phyloP scores from a whole-genome alignment of 2,329 filamentous ascomycete species.

The Nemania abortiva region DNA sequence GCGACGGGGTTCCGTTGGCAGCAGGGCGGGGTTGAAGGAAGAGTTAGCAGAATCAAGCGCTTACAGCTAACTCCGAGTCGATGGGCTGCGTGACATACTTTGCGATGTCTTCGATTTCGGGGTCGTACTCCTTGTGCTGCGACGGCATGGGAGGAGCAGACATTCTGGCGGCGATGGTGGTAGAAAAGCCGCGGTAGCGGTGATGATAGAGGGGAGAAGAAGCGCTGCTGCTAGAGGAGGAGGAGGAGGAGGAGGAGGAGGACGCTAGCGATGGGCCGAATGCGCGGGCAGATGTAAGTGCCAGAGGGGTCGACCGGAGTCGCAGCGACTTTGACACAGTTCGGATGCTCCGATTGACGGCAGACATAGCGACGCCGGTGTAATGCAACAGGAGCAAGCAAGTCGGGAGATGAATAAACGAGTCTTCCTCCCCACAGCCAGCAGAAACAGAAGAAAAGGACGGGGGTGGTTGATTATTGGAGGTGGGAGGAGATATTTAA shows the following conservation, averaged over 20 bases:
- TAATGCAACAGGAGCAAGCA: not conserved
- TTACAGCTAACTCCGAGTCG: constrained; percentile 90
- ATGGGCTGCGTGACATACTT: constrained; percentile 92
- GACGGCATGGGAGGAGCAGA: constrained; percentile 65
- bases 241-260: constrained; percentile 45
- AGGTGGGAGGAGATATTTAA: not conserved
- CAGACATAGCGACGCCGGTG: constrained; percentile 59
- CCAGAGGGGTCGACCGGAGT: constrained; percentile 55
- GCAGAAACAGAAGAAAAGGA: constrained; percentile 7
- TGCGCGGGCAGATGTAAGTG: constrained; percentile 49
- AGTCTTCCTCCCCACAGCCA: not conserved
- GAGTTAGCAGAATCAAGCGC: constrained; percentile 53
- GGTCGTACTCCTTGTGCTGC: constrained; percentile 77
- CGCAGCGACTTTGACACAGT: constrained; percentile 67
- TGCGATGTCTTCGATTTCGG: constrained; percentile 95
- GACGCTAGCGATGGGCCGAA: constrained; percentile 54
- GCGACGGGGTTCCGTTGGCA: constrained; percentile 37
- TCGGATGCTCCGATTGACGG: constrained; percentile 66
- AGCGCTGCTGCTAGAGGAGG: constrained; percentile 40
- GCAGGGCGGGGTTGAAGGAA: constrained; percentile 38
- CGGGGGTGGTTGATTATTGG: not conserved
- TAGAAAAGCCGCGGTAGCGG: constrained; percentile 53
- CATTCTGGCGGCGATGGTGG: constrained; percentile 61
- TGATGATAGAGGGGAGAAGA: constrained; percentile 52
- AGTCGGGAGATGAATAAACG: not conserved